Percentiles rank a stretch among this genome's conserved stretches.
Evolutionary conservation across 1,284 basidiomycete genomes (phyloP).

Genomic region (Moesziomyces parantarcticus): DNA sequence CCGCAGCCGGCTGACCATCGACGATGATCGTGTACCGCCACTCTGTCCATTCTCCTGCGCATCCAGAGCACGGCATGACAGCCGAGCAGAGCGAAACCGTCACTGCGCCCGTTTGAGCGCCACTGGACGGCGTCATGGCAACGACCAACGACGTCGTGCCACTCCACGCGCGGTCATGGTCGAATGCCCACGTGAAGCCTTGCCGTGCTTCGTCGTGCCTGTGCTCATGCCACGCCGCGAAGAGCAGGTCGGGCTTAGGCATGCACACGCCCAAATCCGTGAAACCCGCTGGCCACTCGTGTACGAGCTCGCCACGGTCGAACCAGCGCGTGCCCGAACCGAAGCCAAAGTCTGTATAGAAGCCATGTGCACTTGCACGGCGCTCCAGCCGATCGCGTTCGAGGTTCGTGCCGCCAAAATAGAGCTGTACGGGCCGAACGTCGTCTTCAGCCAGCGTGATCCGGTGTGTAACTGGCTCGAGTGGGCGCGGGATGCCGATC

Average conservation of each 20-base stretch:
- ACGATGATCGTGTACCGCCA: slow-evolving; percentile 18
- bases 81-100: slow-evolving; percentile 25
- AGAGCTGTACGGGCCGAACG: slow-evolving; percentile 14
- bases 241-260: slow-evolving; percentile 46
- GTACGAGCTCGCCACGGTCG: slow-evolving; percentile 37
- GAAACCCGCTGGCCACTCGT: slow-evolving; percentile 28
- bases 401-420: slow-evolving; percentile 18
- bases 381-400: background rate
- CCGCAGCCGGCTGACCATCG: background rate
- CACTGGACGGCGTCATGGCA: background rate
- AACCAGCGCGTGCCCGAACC: slow-evolving; percentile 56
- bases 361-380: slow-evolving; percentile 10
- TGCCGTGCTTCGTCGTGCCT: too few relatives aligned
- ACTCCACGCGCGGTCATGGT: slow-evolving; percentile 18
- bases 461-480: background rate
- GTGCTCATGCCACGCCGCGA: slow-evolving; percentile 6
- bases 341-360: slow-evolving; percentile 53
- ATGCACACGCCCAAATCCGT: slow-evolving; percentile 45
- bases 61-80: background rate
- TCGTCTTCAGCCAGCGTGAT: slow-evolving; percentile 2
- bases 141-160: slow-evolving; percentile 19
- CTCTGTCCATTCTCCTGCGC: background rate
- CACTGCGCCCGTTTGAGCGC: background rate
- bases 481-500: slow-evolving; percentile 5
- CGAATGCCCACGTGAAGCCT: slow-evolving; percentile 9